Percentiles rank a stretch among this genome's conserved stretches.
Evolutionary conservation across 495 filamentous ascomycete genomes (phyloP).

Genomic region (Lasiosphaeria ovina): DNA sequence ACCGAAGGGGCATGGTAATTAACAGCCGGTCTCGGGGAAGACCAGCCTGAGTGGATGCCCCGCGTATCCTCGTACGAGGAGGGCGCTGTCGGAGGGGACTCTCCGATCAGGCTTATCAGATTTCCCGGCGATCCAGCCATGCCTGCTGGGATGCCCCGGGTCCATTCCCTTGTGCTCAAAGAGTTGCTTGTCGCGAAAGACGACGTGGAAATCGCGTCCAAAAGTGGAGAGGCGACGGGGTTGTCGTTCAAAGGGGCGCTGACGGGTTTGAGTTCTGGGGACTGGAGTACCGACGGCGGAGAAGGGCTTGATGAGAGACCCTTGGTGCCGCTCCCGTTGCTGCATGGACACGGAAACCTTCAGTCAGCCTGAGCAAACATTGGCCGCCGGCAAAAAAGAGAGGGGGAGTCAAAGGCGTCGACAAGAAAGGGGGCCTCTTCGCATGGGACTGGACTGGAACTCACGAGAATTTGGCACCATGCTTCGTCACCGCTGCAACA

Average conservation of each 20-base stretch:
- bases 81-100: constrained; percentile 52
- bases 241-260: constrained; percentile 37
- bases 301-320: constrained; percentile 40
- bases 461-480: constrained; percentile 50
- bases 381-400: background rate
- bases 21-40: constrained; percentile 36
- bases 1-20: constrained; percentile 43
- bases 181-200: constrained; percentile 47
- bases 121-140: constrained; percentile 56
- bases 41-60: constrained; percentile 43
- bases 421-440: background rate
- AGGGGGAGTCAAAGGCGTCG: background rate
- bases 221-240: constrained; percentile 37
- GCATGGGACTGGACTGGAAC: constrained; percentile 22
- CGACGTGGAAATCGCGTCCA: constrained; percentile 46
- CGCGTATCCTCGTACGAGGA: constrained; percentile 55
- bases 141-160: constrained; percentile 41
- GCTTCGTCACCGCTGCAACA: constrained; percentile 52
- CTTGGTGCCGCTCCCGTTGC: constrained; percentile 34
- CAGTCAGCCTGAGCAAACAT: constrained; percentile 18
- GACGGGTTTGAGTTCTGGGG: constrained; percentile 43
- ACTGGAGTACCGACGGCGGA: constrained; percentile 33
- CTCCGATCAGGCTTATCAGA: constrained; percentile 51
- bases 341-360: constrained; percentile 11
- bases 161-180: constrained; percentile 53